A percentile compares a stretch with the other conserved stretches of the same genome.
Conservation (phyloP, 2,329 filamentous ascomycete genomes). For the Pleurostoma richardsiae region DNA sequence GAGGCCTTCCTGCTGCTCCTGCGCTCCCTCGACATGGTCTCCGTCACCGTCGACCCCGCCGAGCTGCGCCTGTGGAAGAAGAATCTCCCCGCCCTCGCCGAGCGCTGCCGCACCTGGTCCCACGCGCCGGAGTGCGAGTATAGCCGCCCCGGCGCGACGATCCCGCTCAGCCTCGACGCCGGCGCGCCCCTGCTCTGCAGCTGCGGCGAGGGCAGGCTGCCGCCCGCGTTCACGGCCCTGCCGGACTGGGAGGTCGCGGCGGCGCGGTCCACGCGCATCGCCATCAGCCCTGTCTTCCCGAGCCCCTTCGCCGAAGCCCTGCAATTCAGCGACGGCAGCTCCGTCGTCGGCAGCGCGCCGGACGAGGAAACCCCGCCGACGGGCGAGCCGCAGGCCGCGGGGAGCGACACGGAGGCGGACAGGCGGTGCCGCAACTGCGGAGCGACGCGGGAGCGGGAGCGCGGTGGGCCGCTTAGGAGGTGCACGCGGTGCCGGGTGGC, state of each 20-base stretch:
- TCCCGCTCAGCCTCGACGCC: conserved; percentile 31
- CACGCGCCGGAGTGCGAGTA: conserved; percentile 40
- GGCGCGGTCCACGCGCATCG: conserved; percentile 45
- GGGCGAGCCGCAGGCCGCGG: conserved; percentile 12
- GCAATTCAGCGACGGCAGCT: conserved; percentile 7
- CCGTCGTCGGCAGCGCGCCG: no score
- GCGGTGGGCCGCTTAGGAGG: conserved; percentile 29
- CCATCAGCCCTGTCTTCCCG: conserved; percentile 51
- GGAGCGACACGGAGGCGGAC: neutral
- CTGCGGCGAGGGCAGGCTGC: conserved; percentile 38
- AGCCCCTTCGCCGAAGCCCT: conserved; percentile 36
- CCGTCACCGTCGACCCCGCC: conserved; percentile 39
- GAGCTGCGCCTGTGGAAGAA: conserved; percentile 52
- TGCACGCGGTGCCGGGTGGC: conserved; percentile 38
- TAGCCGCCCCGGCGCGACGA: conserved; percentile 19
- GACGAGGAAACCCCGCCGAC: no score
- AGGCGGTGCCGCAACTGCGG: conserved; percentile 29
- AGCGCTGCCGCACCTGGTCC: conserved; percentile 43
- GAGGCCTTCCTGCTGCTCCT: conserved; percentile 32
- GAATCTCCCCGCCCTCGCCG: conserved; percentile 34
- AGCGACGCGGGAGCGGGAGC: conserved; percentile 17
- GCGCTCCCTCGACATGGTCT: conserved; percentile 27
- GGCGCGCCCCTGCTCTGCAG: conserved; percentile 34
- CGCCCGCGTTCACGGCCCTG: conserved; percentile 29
- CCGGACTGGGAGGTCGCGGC: conserved; percentile 35